Percentiles rank a stretch among this genome's conserved stretches.
Conservation (phyloP, 2,329 filamentous ascomycete genomes). For the Bipolaris victoriae region DNA sequence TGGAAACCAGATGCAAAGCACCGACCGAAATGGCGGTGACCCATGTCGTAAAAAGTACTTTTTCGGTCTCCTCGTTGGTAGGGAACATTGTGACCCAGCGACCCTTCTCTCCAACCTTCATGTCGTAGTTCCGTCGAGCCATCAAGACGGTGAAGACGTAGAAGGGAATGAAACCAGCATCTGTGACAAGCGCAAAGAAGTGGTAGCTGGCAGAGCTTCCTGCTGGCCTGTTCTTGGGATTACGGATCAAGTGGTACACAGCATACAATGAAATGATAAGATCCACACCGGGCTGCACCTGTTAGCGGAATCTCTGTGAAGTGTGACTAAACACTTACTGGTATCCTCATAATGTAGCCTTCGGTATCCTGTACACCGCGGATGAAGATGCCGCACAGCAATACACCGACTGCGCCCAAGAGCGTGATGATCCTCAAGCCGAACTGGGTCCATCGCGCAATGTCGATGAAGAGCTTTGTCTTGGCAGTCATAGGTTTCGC, state of each 20-base stretch:
- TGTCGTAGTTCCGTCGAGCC: slow-evolving; percentile 58
- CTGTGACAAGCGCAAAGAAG: slow-evolving; percentile 77
- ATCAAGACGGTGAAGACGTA: slow-evolving; percentile 65
- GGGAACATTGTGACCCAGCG: slow-evolving; percentile 74
- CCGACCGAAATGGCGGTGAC: slow-evolving; percentile 69
- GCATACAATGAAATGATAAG: slow-evolving; percentile 75
- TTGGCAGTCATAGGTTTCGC: slow-evolving; percentile 71
- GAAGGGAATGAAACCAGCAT: slow-evolving; percentile 69
- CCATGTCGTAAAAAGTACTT: slow-evolving; percentile 71
- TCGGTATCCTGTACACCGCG: slow-evolving; percentile 68
- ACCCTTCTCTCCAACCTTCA: slow-evolving; percentile 52
- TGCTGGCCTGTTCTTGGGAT: slow-evolving; percentile 73
- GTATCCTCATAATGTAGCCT: slow-evolving; percentile 77
- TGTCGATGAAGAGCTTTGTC: slow-evolving; percentile 74
- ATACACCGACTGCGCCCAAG: slow-evolving; percentile 70
- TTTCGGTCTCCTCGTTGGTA: slow-evolving; percentile 60
- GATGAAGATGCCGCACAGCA: slow-evolving; percentile 80
- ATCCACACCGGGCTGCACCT: slow-evolving; percentile 72
- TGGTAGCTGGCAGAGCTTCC: slow-evolving; percentile 88
- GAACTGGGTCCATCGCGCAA: slow-evolving; percentile 72
- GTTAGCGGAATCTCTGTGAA: slow-evolving; percentile 20
- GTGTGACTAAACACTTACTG: slow-evolving; percentile 60
- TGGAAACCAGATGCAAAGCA: slow-evolving; percentile 72
- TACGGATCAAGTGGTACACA: slow-evolving; percentile 78
- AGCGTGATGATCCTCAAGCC: slow-evolving; percentile 70